These are phyloP conservation scores for Citrus inodora DNA, from an alignment of 345 rosid genomes.

Conservation along the genomic window DNA sequence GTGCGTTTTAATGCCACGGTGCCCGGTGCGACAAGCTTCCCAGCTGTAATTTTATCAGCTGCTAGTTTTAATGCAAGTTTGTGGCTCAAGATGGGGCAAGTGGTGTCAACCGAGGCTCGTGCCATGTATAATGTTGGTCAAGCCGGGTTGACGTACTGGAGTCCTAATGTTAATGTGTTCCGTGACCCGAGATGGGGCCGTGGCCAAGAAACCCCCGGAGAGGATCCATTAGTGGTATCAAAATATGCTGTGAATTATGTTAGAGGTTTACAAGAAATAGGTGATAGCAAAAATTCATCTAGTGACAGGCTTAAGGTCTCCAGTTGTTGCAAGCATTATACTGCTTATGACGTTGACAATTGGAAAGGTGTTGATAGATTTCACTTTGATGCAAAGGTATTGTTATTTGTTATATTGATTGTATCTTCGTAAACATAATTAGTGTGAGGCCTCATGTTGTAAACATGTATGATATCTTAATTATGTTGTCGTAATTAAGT, in stretches of 20 bases:
- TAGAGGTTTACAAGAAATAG: conserved; percentile 44
- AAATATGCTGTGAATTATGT: conserved; percentile 45
- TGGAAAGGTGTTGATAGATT: conserved; percentile 38
- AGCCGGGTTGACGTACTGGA: conserved; percentile 49
- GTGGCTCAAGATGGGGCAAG: conserved; percentile 61
- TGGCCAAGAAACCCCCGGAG: conserved; percentile 55
- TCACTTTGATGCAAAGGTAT: conserved; percentile 39
- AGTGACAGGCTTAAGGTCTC: conserved; percentile 35
- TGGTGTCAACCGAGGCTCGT: conserved; percentile 41
- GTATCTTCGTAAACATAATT: too few species aligned
- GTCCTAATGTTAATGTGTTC: conserved; percentile 54
- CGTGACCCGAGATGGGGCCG: conserved; percentile 55
- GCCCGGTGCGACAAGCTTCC: conserved; percentile 66
- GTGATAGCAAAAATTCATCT: conserved; percentile 4
- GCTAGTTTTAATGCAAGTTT: conserved; percentile 53
- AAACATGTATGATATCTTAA: not conserved
- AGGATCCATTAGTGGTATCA: conserved; percentile 44
- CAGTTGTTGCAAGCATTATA: conserved; percentile 43
- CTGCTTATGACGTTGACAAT: conserved; percentile 44
- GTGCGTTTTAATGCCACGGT: conserved; percentile 41
- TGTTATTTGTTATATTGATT: too few species aligned
- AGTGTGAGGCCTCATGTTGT: not conserved
- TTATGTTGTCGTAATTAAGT: too few species aligned
- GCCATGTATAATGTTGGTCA: conserved; percentile 44
- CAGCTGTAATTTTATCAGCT: conserved; percentile 45